Evolutionary conservation across 257 asterid species (phyloP).

Genomic region (Anisodus acutangulus): DNA sequence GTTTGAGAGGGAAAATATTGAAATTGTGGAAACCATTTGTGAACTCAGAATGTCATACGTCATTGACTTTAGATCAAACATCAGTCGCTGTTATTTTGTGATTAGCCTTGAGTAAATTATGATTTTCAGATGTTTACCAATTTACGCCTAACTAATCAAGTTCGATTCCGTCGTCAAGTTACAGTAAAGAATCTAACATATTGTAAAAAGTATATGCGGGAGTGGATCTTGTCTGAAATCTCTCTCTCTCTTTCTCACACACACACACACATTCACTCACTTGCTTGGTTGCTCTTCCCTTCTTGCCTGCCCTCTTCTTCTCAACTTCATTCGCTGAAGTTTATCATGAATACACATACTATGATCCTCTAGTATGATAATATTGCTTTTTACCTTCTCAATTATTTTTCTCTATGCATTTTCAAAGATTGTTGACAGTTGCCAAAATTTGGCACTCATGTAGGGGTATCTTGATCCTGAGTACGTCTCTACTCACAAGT

Average conservation of each 20-base stretch:
- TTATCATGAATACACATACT: slow-evolving; percentile 22
- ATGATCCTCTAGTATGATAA: neutral
- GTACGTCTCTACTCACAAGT: slow-evolving; percentile 26
- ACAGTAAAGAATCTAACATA: neutral
- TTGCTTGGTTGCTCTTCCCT: neutral
- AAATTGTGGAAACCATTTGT: neutral
- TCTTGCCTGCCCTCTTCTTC: neutral
- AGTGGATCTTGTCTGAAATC: neutral
- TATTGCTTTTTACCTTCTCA: slow-evolving; percentile 18
- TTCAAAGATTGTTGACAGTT: slow-evolving; percentile 3
- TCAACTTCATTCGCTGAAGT: neutral
- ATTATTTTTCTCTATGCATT: slow-evolving; percentile 3
- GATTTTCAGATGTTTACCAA: slow-evolving; percentile 10
- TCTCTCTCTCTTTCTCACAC: neutral
- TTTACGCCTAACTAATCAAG: neutral
- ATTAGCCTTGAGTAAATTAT: neutral
- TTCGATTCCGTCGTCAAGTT: neutral
- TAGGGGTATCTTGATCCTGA: slow-evolving; percentile 29
- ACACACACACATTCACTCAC: too few species aligned
- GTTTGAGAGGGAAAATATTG: slow-evolving; percentile 1
- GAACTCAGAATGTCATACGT: neutral
- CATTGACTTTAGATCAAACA: neutral
- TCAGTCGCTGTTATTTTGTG: neutral
- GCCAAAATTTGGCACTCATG: neutral
- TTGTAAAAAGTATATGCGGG: neutral